phyloP scores from a whole-genome alignment of 2,329 filamentous ascomycete genomes.

The Thelonectria blattea region DNA sequence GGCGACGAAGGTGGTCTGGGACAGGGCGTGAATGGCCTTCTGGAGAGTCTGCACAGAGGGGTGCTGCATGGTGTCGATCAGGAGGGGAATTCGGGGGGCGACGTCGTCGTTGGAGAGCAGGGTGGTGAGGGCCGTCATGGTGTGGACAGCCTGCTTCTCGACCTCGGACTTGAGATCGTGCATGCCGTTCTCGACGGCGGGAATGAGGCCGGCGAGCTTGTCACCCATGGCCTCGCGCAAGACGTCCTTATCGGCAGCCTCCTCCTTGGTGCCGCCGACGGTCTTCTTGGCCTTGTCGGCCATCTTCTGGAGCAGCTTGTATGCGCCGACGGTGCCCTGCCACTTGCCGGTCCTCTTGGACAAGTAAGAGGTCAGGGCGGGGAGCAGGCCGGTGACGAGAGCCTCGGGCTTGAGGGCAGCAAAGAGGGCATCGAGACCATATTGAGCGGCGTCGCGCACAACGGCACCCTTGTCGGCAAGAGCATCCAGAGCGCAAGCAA shows the following conservation, averaged over 20 bases:
- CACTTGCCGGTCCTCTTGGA: conserved; percentile 89
- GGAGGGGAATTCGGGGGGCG: conserved; percentile 84
- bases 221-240: conserved; percentile 90
- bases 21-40: conserved; percentile 95
- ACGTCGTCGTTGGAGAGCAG: conserved; percentile 98
- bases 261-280: conserved; percentile 77
- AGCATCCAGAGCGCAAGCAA: conserved; percentile 78
- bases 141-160: conserved; percentile 86
- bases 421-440: conserved; percentile 90
- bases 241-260: conserved; percentile 86
- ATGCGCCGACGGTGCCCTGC: conserved; percentile 92
- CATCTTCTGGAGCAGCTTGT: conserved; percentile 87
- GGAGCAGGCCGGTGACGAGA: conserved; percentile 81
- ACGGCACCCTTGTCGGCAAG: conserved; percentile 89
- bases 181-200: conserved; percentile 91
- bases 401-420: conserved; percentile 79
- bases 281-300: conserved; percentile 92
- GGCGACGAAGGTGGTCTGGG: conserved; percentile 97
- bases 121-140: conserved; percentile 89
- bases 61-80: conserved; percentile 95
- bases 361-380: conserved; percentile 76
- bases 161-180: conserved; percentile 93
- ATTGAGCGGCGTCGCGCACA: conserved; percentile 90
- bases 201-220: conserved; percentile 85
- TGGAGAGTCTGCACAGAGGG: conserved; percentile 87